A percentile compares a stretch with the other conserved stretches of the same genome.
Evolutionary conservation across 2,329 filamentous ascomycete genomes (phyloP).

Genomic region (Akanthomyces muscarius): DNA sequence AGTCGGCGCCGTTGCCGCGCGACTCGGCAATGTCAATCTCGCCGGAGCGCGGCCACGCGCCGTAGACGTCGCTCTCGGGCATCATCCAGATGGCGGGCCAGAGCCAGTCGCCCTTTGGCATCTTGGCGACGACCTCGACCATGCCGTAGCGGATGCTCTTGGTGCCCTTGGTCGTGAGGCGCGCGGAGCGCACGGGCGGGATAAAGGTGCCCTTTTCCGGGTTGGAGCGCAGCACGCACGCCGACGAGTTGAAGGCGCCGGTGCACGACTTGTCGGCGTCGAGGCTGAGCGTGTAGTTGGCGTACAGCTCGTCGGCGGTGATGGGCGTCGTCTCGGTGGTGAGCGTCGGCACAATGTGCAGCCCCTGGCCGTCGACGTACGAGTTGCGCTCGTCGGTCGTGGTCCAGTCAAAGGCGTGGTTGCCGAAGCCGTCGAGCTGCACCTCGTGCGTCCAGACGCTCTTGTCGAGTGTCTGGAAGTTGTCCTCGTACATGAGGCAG

Average conservation of each 20-base stretch:
- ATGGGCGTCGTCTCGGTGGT: conserved; percentile 40
- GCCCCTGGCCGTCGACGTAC: conserved; percentile 44
- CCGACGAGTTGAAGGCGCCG: conserved; percentile 26
- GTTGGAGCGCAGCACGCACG: conserved; percentile 40
- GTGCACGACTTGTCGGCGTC: conserved; percentile 41
- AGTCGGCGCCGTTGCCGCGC: conserved; percentile 41
- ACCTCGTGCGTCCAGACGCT: conserved; percentile 48
- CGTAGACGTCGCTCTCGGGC: conserved; percentile 45
- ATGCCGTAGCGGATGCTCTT: conserved; percentile 44
- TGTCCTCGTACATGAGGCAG: conserved; percentile 48
- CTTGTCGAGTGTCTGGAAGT: conserved; percentile 43
- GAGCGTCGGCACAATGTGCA: conserved; percentile 53
- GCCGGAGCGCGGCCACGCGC: conserved; percentile 47
- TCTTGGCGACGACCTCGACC: conserved; percentile 50
- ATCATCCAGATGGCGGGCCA: conserved; percentile 53
- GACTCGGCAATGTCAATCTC: conserved; percentile 52
- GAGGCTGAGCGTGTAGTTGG: conserved; percentile 43
- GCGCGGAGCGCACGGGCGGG: conserved; percentile 45
- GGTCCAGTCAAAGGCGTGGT: conserved; percentile 53
- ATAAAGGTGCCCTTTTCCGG: conserved; percentile 42
- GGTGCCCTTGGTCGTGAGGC: conserved; percentile 44
- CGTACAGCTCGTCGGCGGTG: conserved; percentile 34
- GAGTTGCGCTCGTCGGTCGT: conserved; percentile 45
- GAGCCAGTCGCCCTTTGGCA: conserved; percentile 52
- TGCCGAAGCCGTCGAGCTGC: conserved; percentile 41